Evolutionary conservation across 1,284 basidiomycete species (phyloP).

Genomic region (Phlebopus sp.): DNA sequence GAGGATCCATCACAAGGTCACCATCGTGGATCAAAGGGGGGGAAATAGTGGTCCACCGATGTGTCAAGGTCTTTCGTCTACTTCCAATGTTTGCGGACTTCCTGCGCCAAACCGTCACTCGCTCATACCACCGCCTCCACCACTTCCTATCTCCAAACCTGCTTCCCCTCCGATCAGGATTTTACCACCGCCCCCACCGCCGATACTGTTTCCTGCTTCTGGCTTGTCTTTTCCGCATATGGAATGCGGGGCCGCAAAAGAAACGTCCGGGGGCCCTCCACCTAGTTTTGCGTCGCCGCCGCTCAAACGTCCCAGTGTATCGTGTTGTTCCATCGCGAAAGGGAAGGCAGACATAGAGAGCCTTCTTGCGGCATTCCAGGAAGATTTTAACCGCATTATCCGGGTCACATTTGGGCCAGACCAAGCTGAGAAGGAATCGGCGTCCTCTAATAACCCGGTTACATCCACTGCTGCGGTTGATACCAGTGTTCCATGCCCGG

Average conservation of each 20-base stretch:
- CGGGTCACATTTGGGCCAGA: slow-evolving; percentile 43
- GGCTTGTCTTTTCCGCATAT: background rate
- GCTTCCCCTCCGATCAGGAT: background rate
- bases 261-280: background rate
- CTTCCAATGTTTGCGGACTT: slow-evolving; percentile 3
- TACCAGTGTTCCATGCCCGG: background rate
- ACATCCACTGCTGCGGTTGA: background rate
- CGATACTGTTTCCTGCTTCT: slow-evolving; percentile 34
- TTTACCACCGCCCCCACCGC: slow-evolving; percentile 29
- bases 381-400: slow-evolving; percentile 53
- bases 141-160: background rate
- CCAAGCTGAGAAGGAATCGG: slow-evolving; percentile 4
- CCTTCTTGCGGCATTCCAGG: slow-evolving; percentile 59
- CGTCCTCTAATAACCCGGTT: background rate
- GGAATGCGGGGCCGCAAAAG: background rate
- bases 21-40: slow-evolving; percentile 15
- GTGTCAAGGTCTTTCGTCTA: slow-evolving; percentile 7
- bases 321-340: slow-evolving; percentile 51
- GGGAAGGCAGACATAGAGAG: slow-evolving; percentile 53
- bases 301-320: background rate
- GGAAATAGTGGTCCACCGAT: slow-evolving; percentile 1
- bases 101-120: background rate
- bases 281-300: too few species aligned
- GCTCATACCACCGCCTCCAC: slow-evolving; percentile 9
- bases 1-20: slow-evolving; percentile 40